Evolutionary conservation across 1,284 basidiomycete genomes (phyloP), one percentile per base, ranked within the genome.

Genomic region (Caloboletus firmus): DNA sequence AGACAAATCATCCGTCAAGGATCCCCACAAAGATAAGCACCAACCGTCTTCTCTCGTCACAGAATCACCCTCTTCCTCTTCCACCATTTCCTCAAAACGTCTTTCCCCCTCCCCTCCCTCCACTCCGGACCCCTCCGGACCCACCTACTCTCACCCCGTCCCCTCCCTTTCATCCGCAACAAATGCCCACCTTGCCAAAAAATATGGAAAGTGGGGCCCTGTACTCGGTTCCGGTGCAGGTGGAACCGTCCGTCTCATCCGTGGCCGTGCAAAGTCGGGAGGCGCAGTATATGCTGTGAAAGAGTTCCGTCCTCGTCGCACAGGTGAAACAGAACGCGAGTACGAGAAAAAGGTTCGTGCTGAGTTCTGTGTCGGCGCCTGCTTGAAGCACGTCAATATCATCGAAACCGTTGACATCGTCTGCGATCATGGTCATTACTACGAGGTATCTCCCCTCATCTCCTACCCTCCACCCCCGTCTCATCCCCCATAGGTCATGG

Each of bases 341-440:
- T 99, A 98, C 72, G 93, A 98, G 83, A 95, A 98, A 79, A 98
- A 99, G 77, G 90, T 98, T 57, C 98, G 95, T 2, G 95, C 96
- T 44, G 96, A 98, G 74, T 99, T 99, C 70, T 99, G 96, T 67
- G 94, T 98, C 28, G 95, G 96, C 53, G 93, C 92, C 40, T 95
- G 95, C 24, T 78, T 97, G 68, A 93, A 95, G 74, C 96, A 99
- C 72, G 79, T 87, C 59, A 99, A 99, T 70, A 96, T 99, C 71
- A 99, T 99, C 71, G 87, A 98, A 74, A 99, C 97, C 30, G 87
- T 99, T 61, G 97, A 99, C 73, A 99, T 99, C 71, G 94, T 99
- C 60, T 92, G 89, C 57, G 96, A 99, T 76, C 92, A 96, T 68
- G 95, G 95, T 7, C 95, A 96, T 71, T 99, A 95, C 74, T 99